phyloP scores from a whole-genome alignment of 352 stramenopile species.

The Pythium aquatile region DNA sequence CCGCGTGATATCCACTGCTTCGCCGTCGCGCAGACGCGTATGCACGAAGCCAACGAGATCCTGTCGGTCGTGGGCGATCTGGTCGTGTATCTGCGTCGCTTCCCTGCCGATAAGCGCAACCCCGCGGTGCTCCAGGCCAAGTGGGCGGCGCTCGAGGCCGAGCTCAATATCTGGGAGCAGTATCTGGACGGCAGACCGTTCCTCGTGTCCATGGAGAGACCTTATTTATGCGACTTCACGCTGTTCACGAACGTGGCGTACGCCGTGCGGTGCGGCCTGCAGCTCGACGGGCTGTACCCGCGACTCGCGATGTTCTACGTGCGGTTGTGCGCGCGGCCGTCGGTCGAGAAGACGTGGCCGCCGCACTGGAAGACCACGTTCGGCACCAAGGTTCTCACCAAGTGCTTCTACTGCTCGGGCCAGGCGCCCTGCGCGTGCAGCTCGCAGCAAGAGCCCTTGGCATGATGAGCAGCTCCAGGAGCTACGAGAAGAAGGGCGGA shows the following conservation, averaged over 20 bases:
- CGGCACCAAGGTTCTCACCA: constrained; percentile 75
- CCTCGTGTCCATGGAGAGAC: constrained; percentile 56
- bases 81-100: constrained; percentile 76
- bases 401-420: constrained; percentile 64
- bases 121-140: constrained; percentile 61
- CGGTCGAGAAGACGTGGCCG: constrained; percentile 78
- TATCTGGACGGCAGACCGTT: constrained; percentile 67
- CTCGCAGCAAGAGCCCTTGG: constrained; percentile 12
- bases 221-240: constrained; percentile 78
- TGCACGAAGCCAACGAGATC: constrained; percentile 85
- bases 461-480: not conserved
- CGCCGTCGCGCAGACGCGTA: constrained; percentile 67
- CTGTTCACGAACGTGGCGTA: constrained; percentile 88
- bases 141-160: constrained; percentile 61
- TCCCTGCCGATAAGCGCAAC: constrained; percentile 59
- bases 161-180: constrained; percentile 75
- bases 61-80: constrained; percentile 79
- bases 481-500: not conserved
- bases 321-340: constrained; percentile 61
- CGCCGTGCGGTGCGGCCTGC: constrained; percentile 78
- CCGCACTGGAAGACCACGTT: constrained; percentile 81
- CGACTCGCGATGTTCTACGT: constrained; percentile 79
- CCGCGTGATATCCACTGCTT: constrained; percentile 46
- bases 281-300: constrained; percentile 79
- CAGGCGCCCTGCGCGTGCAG: constrained; percentile 25